Conservation (phyloP, 331 rosid genomes). For the Quercus tomentella region DNA sequence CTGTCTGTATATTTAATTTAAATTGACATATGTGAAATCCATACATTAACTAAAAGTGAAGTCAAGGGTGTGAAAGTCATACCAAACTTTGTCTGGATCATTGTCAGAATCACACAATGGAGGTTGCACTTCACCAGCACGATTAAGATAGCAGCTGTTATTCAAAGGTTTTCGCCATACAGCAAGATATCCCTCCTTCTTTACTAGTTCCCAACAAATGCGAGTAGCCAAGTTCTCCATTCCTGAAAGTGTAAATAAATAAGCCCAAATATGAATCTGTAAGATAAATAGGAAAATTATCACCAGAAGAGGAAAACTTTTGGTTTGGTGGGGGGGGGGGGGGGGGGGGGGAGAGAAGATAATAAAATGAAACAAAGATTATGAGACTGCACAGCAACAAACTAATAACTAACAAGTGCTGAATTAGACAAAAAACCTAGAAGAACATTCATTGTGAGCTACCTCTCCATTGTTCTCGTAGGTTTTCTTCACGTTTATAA, state of each 20-base stretch:
- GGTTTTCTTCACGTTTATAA: conserved; percentile 64
- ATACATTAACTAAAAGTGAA: not conserved
- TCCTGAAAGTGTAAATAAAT: conserved; percentile 39
- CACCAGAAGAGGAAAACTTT: not conserved
- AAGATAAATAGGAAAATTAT: not conserved
- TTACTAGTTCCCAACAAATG: conserved; percentile 83
- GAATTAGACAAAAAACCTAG: not conserved
- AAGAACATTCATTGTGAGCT: conserved; percentile 18
- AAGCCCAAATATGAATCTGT: conserved; percentile 15
- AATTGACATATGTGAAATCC: not conserved
- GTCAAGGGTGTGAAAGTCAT: conserved; percentile 16
- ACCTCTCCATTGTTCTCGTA: conserved; percentile 91
- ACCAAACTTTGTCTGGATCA: conserved; percentile 89
- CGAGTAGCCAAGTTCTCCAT: conserved; percentile 65
- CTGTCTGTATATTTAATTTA: not conserved
- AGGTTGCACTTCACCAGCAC: conserved; percentile 44
- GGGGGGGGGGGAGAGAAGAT: not conserved
- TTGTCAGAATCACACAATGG: conserved; percentile 65
- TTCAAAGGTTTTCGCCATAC: conserved; percentile 80
- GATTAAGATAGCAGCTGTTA: conserved; percentile 76
- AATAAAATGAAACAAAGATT: not conserved
- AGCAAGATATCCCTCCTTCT: conserved; percentile 78
- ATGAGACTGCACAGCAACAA: not conserved
- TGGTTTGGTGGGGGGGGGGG: no score
- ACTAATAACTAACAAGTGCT: not conserved